Base-by-base conservation (phyloP, 768 basidiomycete species). In the Pulveroboletus ravenelii region DNA sequence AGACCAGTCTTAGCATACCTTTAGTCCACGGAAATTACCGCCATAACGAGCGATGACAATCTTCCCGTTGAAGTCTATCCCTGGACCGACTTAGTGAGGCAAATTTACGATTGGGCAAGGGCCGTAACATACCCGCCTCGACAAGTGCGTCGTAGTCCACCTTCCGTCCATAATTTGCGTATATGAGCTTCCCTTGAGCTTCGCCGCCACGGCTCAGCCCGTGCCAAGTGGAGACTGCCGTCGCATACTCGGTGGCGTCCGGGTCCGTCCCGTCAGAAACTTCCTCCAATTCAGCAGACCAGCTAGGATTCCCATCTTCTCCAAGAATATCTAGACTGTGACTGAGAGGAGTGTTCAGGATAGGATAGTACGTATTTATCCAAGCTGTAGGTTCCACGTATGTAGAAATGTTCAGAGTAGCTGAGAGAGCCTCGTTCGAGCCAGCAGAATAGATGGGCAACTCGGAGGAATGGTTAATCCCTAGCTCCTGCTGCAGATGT, bases 11-110 rank as follows among this genome's bases (percentile, higher is more conserved):
- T 13, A n/a, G 51, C 53, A 39, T 40, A 87, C 85, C 79, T 94
- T 97, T 12, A 98, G 73, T n/a, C 95, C 95, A 60, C 95, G 84
- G 73, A 91, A 93, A 52, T 81, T 77, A 5, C 68, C 71, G 2
- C 86, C 89, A 63, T 93, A 91, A 38, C 91, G 84, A 25, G 79
- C 77, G 36, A 97, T 72, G 18, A 87, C 86, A 48, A 96, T 83
- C 57, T 85, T 87, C 34, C 84, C 91, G 0, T 77, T 84, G 48
- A 95, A 72, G 60, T 93, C 75, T 17, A 68, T 76, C 17, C 85
- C 88, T 77, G 53, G 12, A 41, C 46, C 29, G 29, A 45, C 29
- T 17, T n/a, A 6, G 15, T 61, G 35, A 53, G 42, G 35, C 1
- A 42, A 18, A 47, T 15, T 17, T 8, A 29, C 25, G 44, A 29